Evolutionary conservation across 768 basidiomycete genomes (phyloP).

Genomic region (Amanita polypyramis): DNA sequence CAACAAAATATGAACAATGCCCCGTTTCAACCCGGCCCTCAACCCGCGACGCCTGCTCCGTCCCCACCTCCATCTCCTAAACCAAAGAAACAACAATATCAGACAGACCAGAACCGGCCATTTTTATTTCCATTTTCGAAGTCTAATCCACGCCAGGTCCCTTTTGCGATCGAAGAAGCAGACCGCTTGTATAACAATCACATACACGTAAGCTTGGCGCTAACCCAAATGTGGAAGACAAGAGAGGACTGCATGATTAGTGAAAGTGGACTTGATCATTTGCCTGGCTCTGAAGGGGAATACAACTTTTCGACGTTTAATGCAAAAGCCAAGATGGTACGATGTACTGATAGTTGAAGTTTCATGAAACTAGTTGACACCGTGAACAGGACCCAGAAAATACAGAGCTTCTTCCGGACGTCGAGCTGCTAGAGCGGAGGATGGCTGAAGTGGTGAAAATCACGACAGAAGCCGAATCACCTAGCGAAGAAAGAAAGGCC

Average conservation of each 20-base stretch:
- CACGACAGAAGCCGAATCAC: constrained; percentile 38
- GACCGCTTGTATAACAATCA: constrained; percentile 83
- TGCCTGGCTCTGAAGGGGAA: constrained; percentile 58
- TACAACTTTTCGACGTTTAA: constrained; percentile 40
- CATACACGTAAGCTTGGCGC: constrained; percentile 79
- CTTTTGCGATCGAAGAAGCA: constrained; percentile 93
- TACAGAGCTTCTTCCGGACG: constrained; percentile 59
- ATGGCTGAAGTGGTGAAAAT: constrained; percentile 54
- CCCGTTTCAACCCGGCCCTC: constrained; percentile 19
- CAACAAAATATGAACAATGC: constrained; percentile 18
- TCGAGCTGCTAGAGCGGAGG: constrained; percentile 62
- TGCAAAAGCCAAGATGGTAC: constrained; percentile 22
- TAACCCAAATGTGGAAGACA: constrained; percentile 93
- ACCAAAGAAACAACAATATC: constrained; percentile 97
- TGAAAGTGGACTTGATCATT: constrained; percentile 82
- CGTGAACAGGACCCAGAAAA: constrained; percentile 42
- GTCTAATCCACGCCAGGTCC: constrained; percentile 54
- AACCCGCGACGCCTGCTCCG: constrained; percentile 85
- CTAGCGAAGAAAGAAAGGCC: constrained; percentile 46
- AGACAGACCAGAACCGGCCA: constrained; percentile 89
- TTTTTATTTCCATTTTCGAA: constrained; percentile 94
- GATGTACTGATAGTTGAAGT: constrained; percentile 1
- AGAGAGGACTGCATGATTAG: constrained; percentile 91
- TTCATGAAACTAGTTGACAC: not conserved
- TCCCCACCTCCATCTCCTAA: constrained; percentile 71